These are phyloP conservation scores for Diplodia mutila DNA, from an alignment of 2,329 filamentous ascomycete genomes.

Conservation along the genomic window DNA sequence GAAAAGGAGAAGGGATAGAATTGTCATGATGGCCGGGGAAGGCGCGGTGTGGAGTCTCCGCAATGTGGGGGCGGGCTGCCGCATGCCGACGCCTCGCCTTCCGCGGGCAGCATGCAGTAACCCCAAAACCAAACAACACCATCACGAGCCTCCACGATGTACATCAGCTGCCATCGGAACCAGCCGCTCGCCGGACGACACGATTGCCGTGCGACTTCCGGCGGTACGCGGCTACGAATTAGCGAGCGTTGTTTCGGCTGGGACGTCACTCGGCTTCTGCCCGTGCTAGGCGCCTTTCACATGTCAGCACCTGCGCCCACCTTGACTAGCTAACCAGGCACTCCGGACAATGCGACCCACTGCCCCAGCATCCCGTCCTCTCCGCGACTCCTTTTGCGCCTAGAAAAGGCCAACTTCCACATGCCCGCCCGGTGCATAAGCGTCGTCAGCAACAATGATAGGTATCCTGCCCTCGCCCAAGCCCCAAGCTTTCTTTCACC, in stretches of 20 bases:
- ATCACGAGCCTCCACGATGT: background rate
- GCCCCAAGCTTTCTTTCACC: background rate
- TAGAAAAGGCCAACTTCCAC: background rate
- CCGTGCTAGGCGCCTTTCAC: constrained; percentile 26
- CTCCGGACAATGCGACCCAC: constrained; percentile 5
- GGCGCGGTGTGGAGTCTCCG: background rate
- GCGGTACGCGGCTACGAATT: constrained; percentile 4
- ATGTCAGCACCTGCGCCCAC: constrained; percentile 19
- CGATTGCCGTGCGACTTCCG: background rate
- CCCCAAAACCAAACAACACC: constrained; percentile 1
- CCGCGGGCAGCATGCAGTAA: background rate
- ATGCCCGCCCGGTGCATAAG: background rate
- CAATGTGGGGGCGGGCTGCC: background rate
- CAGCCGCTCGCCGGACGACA: constrained; percentile 16
- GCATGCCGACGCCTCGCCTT: background rate
- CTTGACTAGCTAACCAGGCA: background rate
- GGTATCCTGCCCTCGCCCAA: constrained; percentile 19
- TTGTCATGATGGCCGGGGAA: background rate
- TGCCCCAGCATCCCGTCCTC: background rate
- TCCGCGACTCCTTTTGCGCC: constrained; percentile 9
- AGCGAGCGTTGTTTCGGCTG: background rate
- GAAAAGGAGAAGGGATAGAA: background rate
- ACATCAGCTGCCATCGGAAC: constrained; percentile 15
- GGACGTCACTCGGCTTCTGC: constrained; percentile 19
- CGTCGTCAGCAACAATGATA: constrained; percentile 36